Evolutionary conservation across 1,139 yeast genomes (phyloP), one percentile per base, ranked within the genome.

Genomic region (Geotrichum bryndzae): DNA sequence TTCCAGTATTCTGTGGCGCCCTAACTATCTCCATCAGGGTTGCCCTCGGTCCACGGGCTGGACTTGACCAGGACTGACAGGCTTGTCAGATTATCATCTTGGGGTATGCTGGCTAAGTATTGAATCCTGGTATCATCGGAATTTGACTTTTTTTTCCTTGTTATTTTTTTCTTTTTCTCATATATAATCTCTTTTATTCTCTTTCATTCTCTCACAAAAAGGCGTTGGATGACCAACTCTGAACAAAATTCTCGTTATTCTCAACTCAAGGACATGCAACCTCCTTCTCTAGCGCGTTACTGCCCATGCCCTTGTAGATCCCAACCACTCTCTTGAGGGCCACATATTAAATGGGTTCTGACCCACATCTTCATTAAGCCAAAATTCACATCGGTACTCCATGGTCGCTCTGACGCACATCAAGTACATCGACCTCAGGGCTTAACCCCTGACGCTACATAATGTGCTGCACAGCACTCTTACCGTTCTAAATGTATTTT

Each of bases 341-440:
- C 10, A 10, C 23, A 15, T 46, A n/a, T 15, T 46, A 15, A n/a
- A 46, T 22, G 23, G 51, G n/a, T 46, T 46, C 25, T 15, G 13
- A 15, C 13, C 18, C 18, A 18, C 18, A 18, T 46, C n/a, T n/a
- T 46, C 10, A n/a, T 22, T 46, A 8, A 8, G 25, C 51, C 51
- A 46, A 8, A 46, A 1, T 15, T 50, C 22, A 63, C 66, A 18
- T 6, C 46, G 18, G 27, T 53, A 38, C 31, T 59, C 53, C 31
- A 59, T 45, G 45, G 55, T 38, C 53, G 63, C 41, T 59, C 61
- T 60, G 35, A 62, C 54, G 1, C 51, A 46, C 51, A 15, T 15
- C 25, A 46, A 8, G 23, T n/a, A n/a, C 51, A 46, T 46, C 10
- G 51, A 46, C 25, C 51, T 46, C 23, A 1, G 25, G 18, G 51